Percentiles rank a stretch among this genome's conserved stretches.
These are phyloP conservation scores for Monosiga brevicollis DNA, from an alignment of 78 protist genomes.

Conservation along the genomic window DNA sequence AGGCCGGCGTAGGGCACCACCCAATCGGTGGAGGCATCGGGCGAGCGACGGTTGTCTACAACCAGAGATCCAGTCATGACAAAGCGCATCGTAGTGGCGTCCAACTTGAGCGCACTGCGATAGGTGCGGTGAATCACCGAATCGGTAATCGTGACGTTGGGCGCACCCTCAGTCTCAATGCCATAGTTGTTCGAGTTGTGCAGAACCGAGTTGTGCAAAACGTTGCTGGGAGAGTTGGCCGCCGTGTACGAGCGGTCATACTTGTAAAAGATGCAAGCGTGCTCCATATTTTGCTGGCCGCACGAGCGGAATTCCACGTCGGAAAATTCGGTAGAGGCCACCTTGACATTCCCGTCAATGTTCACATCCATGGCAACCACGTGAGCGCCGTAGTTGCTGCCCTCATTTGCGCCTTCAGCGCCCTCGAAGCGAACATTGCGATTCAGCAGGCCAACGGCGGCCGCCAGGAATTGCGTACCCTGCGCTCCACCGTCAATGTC, in stretches of 20 bases:
- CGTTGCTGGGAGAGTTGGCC: neutral
- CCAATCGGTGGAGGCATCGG: neutral
- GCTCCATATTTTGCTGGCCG: neutral
- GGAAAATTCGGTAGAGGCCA: neutral
- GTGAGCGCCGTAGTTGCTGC: neutral
- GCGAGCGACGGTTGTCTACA: neutral
- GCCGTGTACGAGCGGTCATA: neutral
- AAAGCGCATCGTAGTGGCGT: neutral
- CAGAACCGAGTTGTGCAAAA: neutral
- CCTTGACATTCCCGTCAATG: neutral
- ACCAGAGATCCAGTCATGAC: neutral
- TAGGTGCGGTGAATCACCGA: neutral
- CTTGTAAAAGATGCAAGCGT: neutral
- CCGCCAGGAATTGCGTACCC: too few species aligned
- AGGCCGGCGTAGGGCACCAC: neutral
- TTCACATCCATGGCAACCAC: neutral
- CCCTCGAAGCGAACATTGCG: conserved; percentile 27
- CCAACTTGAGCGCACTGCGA: neutral
- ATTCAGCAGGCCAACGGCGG: conserved; percentile 24
- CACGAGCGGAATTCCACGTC: neutral
- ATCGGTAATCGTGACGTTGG: neutral
- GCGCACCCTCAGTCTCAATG: neutral
- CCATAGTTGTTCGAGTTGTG: neutral
- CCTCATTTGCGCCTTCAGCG: neutral
- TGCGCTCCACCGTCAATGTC: too few species aligned